Evolutionary conservation across 164 flowering plant species (phyloP), one percentile per base, ranked within the genome.

Genomic region (Cinnamomum chago): DNA sequence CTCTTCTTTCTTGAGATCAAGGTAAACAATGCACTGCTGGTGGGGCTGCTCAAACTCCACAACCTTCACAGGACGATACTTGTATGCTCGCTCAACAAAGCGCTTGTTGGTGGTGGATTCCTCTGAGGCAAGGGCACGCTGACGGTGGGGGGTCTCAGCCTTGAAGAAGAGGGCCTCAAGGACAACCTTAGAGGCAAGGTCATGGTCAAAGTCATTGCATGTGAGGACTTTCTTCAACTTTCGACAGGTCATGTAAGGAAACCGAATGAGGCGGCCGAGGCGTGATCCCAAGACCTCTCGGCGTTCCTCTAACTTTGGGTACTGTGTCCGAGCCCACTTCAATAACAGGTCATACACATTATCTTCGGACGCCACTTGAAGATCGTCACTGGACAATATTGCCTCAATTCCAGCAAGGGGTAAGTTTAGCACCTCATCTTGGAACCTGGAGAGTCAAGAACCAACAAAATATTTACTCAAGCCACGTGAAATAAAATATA

Each of bases 321-420:
- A 90, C 76, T 88, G 91, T 12, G 82, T 24, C 51, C 94, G 80
- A 2, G 96, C 83, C 99, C 99, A 95, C 82, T 92, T 95, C 80
- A 95, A 70, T 24, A 90, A 90, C 78, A 92, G 90, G 73, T 95
- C 99, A 81, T 88, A 93, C 0, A 95, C 93, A 14, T 93, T 96
- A 86, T 95, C 99, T 76, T 95, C 99, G 2, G 97, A 93, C 62
- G 97, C 93, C 58, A 92, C 93, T 79, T 93, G 99, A 20, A 95
- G 90, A 68, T 92, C 94, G 65, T 95, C 95, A 72, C 98, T 93
- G 55, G 89, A 81, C 73, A 95, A 75, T 10, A 95, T 78, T 25
- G 97, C 97, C 84, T 95, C 99, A 51, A 95, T 78, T 65, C 98
- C 98, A 58, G 93, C 88, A 6, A 95, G 82, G 20, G 99, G 98